These are phyloP conservation scores for Euryodendron excelsum DNA, from an alignment of 148 eudicot species.

Conservation along the genomic window DNA sequence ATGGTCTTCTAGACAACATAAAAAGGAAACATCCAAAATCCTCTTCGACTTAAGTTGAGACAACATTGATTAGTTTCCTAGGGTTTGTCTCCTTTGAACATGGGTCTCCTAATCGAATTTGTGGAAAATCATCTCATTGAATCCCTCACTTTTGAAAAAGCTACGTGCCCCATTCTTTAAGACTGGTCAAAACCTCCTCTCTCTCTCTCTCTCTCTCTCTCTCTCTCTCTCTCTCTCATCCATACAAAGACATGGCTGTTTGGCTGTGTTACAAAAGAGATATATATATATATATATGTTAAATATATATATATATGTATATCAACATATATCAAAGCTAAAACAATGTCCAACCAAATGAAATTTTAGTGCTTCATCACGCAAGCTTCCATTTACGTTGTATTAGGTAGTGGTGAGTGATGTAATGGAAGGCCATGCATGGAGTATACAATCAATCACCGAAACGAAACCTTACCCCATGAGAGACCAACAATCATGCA, in stretches of 20 bases:
- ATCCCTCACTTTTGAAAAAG: conserved; percentile 1
- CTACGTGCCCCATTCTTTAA: not conserved
- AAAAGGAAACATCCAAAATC: not conserved
- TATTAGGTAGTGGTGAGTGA: not conserved
- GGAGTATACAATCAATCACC: not conserved
- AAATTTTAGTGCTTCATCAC: not conserved
- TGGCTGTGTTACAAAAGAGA: not conserved
- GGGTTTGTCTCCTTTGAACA: not conserved
- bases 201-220: not conserved
- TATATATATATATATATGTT: too few relatives aligned
- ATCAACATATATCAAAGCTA: not conserved
- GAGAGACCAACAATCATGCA: conserved; percentile 3
- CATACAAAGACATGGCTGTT: not conserved
- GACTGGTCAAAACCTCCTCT: not conserved
- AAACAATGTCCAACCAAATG: not conserved
- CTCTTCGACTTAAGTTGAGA: conserved; percentile 5
- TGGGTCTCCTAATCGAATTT: not conserved
- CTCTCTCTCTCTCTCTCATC: not conserved
- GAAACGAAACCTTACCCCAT: not conserved
- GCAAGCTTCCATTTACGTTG: not conserved
- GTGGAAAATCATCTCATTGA: not conserved
- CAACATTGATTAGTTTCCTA: not conserved
- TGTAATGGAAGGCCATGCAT: not conserved
- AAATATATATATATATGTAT: not conserved
- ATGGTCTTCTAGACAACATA: not conserved